Conservation (phyloP, 345 rosid genomes). For the Ricinus communis region DNA sequence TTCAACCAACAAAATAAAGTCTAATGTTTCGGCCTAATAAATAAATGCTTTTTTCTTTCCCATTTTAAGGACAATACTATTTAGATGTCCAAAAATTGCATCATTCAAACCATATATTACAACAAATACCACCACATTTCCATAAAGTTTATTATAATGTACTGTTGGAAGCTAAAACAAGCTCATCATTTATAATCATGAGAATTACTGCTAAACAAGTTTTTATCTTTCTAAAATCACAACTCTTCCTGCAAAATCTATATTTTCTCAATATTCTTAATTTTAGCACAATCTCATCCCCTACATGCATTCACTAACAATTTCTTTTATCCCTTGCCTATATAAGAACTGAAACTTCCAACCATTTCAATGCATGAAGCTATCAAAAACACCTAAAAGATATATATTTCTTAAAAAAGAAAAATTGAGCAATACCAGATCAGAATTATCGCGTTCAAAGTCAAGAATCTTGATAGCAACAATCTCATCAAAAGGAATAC, state of each 20-base stretch:
- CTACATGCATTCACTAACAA: background rate
- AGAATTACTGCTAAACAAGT: background rate
- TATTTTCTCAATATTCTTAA: background rate
- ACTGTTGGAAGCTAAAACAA: too few species aligned
- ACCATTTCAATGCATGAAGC: background rate
- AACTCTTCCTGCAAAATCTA: background rate
- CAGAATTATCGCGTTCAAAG: conserved; percentile 86
- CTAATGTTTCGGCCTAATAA: too few species aligned
- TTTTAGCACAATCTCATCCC: background rate
- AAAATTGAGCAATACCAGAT: too few species aligned
- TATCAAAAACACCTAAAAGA: background rate
- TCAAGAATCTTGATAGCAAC: conserved; percentile 97
- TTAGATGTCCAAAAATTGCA: too few species aligned
- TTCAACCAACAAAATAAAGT: background rate
- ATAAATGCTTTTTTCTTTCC: too few species aligned
- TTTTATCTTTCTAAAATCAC: background rate
- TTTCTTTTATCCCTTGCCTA: too few species aligned
- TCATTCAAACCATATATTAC: too few species aligned
- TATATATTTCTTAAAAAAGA: too few species aligned
- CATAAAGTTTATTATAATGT: too few species aligned
- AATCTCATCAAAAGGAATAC: conserved; percentile 64
- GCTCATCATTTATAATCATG: background rate
- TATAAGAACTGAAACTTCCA: background rate
- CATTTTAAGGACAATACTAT: too few species aligned
- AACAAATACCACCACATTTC: too few species aligned